Evolutionary conservation across 2,329 filamentous ascomycete genomes (phyloP).

Genomic region (Penicillium sp.): DNA sequence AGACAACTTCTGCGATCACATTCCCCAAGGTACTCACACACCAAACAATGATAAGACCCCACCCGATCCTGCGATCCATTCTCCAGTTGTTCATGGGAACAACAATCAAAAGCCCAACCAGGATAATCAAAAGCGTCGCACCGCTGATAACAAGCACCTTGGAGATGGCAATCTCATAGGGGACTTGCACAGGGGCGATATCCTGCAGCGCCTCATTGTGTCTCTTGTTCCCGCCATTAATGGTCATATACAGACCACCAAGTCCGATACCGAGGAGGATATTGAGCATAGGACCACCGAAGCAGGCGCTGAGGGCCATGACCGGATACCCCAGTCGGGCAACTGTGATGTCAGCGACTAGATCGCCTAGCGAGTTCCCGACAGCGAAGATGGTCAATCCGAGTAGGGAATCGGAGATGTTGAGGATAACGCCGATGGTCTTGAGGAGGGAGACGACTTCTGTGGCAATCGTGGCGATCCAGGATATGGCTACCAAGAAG

Average conservation of each 20-base stretch:
- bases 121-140: slow-evolving; percentile 75
- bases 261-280: slow-evolving; percentile 94
- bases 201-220: slow-evolving; percentile 8
- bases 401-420: slow-evolving; percentile 91
- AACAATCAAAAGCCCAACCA: slow-evolving; percentile 72
- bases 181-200: slow-evolving; percentile 37
- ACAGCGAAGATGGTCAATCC: slow-evolving; percentile 95
- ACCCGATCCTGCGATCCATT: slow-evolving; percentile 79
- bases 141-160: slow-evolving; percentile 83
- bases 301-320: slow-evolving; percentile 92
- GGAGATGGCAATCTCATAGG: slow-evolving; percentile 80
- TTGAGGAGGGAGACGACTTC: slow-evolving; percentile 96
- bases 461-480: slow-evolving; percentile 93
- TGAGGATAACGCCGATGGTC: slow-evolving; percentile 83
- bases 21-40: slow-evolving; percentile 75
- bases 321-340: slow-evolving; percentile 91
- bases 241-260: slow-evolving; percentile 82
- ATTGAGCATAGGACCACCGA: slow-evolving; percentile 98
- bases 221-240: slow-evolving; percentile 48
- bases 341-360: slow-evolving; percentile 93
- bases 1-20: slow-evolving; percentile 69
- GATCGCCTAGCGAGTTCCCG: slow-evolving; percentile 89
- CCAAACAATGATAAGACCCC: slow-evolving; percentile 78
- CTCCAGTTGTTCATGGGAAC: slow-evolving; percentile 86
- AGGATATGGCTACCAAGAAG: slow-evolving; percentile 86